phyloP scores from a whole-genome alignment of 164 flowering plant species.

The Kalanchoe fedtschenkoi region DNA sequence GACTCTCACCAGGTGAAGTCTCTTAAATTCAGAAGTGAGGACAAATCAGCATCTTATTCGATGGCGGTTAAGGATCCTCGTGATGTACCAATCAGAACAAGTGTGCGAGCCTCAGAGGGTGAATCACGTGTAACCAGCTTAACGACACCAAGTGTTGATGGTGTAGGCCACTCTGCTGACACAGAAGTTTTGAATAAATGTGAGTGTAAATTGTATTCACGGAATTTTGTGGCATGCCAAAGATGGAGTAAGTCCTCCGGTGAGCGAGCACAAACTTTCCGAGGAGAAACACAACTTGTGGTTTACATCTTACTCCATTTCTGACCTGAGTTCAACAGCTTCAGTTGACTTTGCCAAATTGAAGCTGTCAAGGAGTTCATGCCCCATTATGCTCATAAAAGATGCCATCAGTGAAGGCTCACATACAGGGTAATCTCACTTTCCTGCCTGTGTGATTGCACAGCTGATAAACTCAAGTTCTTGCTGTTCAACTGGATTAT shows the following conservation, averaged over 20 bases:
- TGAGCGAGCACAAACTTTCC: slow-evolving; percentile 55
- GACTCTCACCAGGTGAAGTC: slow-evolving; percentile 12
- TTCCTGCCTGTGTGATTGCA: not conserved
- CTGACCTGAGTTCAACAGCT: slow-evolving; percentile 15
- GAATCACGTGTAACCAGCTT: not conserved
- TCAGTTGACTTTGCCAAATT: slow-evolving; percentile 13
- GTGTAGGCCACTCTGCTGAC: slow-evolving; percentile 9
- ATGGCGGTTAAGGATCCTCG: slow-evolving; percentile 72
- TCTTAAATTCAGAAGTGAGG: slow-evolving; percentile 27
- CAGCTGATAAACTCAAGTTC: too few relatives aligned
- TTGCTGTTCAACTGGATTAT: not conserved
- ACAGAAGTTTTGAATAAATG: slow-evolving; percentile 3
- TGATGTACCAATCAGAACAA: slow-evolving; percentile 9
- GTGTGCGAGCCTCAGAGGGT: slow-evolving; percentile 16
- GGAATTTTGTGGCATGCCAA: slow-evolving; percentile 48
- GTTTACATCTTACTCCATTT: slow-evolving; percentile 35
- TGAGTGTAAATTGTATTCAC: slow-evolving; percentile 11
- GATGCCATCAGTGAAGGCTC: slow-evolving; percentile 16
- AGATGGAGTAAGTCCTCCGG: slow-evolving; percentile 35
- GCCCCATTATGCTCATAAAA: slow-evolving; percentile 68
- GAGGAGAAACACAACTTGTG: slow-evolving; percentile 42
- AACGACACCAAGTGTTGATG: slow-evolving; percentile 13
- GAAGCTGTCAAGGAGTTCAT: slow-evolving; percentile 32
- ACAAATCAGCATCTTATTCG: slow-evolving; percentile 33
- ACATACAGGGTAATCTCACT: slow-evolving; percentile 25